Conservation (phyloP, 768 basidiomycete species). For the Guyanaporus albipodus region DNA sequence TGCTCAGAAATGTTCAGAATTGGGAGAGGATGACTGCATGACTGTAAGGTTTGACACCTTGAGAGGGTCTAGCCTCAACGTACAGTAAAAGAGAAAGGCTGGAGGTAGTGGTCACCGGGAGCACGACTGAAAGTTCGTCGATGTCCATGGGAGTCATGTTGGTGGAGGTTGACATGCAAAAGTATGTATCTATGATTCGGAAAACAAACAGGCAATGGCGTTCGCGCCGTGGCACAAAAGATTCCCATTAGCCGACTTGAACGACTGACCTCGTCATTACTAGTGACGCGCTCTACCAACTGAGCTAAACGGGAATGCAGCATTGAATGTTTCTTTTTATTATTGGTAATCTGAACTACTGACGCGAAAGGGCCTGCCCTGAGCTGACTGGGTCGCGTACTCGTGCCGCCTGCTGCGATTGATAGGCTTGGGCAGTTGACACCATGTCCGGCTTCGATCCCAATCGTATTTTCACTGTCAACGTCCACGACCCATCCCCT, state of each 20-base stretch:
- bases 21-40: slow-evolving; percentile 84
- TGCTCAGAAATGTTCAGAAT: slow-evolving; percentile 98
- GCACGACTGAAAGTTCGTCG: slow-evolving; percentile 70
- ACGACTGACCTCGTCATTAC: slow-evolving; percentile 45
- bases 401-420: not conserved
- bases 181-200: no score
- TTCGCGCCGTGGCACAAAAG: no score
- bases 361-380: slow-evolving; percentile 34
- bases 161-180: not conserved
- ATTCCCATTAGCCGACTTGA: slow-evolving; percentile 41
- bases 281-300: slow-evolving; percentile 51
- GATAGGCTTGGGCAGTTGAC: not conserved
- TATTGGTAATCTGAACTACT: no score
- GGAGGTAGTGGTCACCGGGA: slow-evolving; percentile 66
- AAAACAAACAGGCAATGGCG: no score
- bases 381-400: slow-evolving; percentile 15
- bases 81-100: slow-evolving; percentile 74
- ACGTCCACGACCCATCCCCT: slow-evolving; percentile 61
- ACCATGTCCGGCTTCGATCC: slow-evolving; percentile 86
- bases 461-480: slow-evolving; percentile 76
- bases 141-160: slow-evolving; percentile 67
- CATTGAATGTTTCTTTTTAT: no score
- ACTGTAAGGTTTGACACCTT: slow-evolving; percentile 11
- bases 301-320: slow-evolving; percentile 42
- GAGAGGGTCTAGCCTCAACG: slow-evolving; percentile 23